Conservation (phyloP, 2,329 filamentous ascomycete species). For the Zymoseptoria crescenta region DNA sequence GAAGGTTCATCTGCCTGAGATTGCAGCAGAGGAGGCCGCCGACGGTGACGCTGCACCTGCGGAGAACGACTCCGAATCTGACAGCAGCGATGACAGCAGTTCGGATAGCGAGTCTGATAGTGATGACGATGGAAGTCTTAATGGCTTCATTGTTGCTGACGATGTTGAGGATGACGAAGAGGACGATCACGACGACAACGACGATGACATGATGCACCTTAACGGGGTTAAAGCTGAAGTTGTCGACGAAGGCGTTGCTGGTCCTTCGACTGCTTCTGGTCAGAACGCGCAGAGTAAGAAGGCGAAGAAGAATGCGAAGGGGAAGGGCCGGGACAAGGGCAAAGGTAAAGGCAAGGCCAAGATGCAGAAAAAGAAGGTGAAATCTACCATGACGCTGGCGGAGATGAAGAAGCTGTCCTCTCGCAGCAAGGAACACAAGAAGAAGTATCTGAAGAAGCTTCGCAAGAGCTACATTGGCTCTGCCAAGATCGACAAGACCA, state of each 20-base stretch:
- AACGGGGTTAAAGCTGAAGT: conserved; percentile 3
- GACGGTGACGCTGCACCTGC: conserved; percentile 29
- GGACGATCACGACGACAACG: conserved; percentile 14
- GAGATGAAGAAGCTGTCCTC: conserved; percentile 60
- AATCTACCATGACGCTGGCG: conserved; percentile 45
- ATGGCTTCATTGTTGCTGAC: conserved; percentile 48
- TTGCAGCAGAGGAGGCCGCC: conserved; percentile 30
- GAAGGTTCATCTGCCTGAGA: conserved; percentile 58
- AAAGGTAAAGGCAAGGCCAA: conserved; percentile 38
- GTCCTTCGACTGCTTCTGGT: conserved; percentile 1
- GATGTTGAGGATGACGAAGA: conserved; percentile 31
- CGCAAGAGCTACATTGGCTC: conserved; percentile 63
- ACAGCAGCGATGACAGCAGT: conserved; percentile 29
- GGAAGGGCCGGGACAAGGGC: conserved; percentile 30
- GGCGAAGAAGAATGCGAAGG: conserved; percentile 15
- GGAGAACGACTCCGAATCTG: conserved; percentile 31
- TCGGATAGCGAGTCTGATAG: conserved; percentile 49
- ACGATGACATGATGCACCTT: conserved; percentile 5
- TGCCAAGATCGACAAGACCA: conserved; percentile 63
- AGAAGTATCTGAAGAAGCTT: conserved; percentile 61
- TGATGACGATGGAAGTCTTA: conserved; percentile 26
- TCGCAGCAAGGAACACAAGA: conserved; percentile 57
- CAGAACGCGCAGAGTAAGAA: conserved; percentile 9
- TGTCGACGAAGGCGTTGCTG: not conserved
- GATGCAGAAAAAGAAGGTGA: conserved; percentile 27